Base-by-base conservation (phyloP, 2,329 filamentous ascomycete species). In the Fusarium sp. region DNA sequence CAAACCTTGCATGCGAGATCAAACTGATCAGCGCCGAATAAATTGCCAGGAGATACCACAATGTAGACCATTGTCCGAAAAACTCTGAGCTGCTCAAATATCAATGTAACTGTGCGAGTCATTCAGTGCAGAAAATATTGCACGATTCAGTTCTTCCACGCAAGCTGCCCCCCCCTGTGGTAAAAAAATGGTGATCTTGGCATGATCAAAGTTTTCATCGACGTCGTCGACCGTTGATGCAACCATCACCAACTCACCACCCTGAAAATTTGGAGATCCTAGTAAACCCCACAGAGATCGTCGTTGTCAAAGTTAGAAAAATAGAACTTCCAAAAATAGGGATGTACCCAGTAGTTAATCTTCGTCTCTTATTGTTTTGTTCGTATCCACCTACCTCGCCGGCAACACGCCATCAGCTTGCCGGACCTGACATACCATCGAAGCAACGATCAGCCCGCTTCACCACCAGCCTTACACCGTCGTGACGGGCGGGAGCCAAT, bases 301-400 rank as follows among this genome's bases (percentile, higher is more conserved):
- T 46, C 47, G 39, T 26, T 36, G 46, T 47, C 25, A 39, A 57
- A 31, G 54, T 50, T 43, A 65, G 54, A 63, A 64, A 59, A 63
- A 65, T 65, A 65, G 62, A 44, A 65, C 35, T 54, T 63, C 62
- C 57, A 65, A 65, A 65, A 65, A 65, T 60, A 60, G 55, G 28
- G 11, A 34, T 13, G 12, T 19, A 19, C 19, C 19, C 19, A 19
- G 19, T 39, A 45, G 13, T 28, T 26, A 48, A 62, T 54, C 24
- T 53, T 22, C 36, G 19, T 44, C 39, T 50, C 38, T 61, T 46
- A 58, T 65, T 46, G 53, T 65, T 51, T 44, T 62, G 48, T 46
- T 25, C 32, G 31, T 44, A 47, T 47, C 47, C 32, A 15, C 32
- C 45, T 34, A 48, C 46, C 38, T 62, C 61, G 58, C 61, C 61